Conservation (phyloP, 2,329 filamentous ascomycete genomes). For the Calonectria ilicicola region DNA sequence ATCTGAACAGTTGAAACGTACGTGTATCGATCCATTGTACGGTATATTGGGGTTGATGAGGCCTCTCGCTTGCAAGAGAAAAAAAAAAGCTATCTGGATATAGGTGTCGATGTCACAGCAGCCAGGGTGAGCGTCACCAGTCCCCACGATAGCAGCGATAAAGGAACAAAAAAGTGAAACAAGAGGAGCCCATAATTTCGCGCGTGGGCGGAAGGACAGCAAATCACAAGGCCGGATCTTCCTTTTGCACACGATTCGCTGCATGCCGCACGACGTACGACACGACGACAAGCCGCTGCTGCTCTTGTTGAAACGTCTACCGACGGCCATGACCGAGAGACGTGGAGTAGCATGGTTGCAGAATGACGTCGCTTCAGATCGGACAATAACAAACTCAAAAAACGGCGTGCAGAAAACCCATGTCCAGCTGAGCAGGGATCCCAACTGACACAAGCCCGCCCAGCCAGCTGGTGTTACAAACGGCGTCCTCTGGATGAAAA, state of each 20-base stretch:
- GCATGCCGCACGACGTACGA: not conserved
- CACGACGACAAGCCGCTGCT: no score
- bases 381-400: constrained; percentile 10
- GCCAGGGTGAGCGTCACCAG: not conserved
- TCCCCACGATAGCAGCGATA: not conserved
- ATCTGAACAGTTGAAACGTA: not conserved
- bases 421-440: constrained; percentile 30
- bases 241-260: not conserved
- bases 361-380: constrained; percentile 13
- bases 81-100: not conserved
- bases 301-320: not conserved
- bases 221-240: no score
- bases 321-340: constrained; percentile 14
- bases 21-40: constrained; percentile 9
- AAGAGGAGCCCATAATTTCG: not conserved
- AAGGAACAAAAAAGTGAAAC: not conserved
- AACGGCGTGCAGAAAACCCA: constrained; percentile 6
- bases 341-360: not conserved
- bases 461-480: not conserved
- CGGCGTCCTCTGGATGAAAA: not conserved
- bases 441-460: constrained; percentile 1
- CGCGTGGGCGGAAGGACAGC: constrained; percentile 13
- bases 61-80: not conserved
- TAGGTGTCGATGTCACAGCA: not conserved
- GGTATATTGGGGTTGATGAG: not conserved